Evolutionary conservation across 495 filamentous ascomycete genomes (phyloP).

Genomic region (Tirmania nivea): DNA sequence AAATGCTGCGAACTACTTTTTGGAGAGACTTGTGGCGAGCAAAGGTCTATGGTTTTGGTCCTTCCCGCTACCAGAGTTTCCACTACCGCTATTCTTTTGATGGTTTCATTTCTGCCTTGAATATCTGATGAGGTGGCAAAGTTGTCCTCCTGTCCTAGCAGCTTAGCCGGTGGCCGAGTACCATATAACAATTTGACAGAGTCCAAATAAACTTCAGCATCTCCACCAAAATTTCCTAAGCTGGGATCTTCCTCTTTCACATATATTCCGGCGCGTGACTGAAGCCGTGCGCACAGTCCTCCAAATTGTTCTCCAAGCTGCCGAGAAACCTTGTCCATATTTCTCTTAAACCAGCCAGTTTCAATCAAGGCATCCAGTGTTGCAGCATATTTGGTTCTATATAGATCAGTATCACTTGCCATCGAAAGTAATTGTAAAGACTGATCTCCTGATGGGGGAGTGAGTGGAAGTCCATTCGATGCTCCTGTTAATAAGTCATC

Average conservation of each 20-base stretch:
- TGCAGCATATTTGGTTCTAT: slow-evolving; percentile 10
- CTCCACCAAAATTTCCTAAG: slow-evolving; percentile 10
- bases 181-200: slow-evolving; percentile 18
- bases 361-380: slow-evolving; percentile 13
- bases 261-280: slow-evolving; percentile 15
- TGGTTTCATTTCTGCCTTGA: slow-evolving; percentile 1
- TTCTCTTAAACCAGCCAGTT: slow-evolving; percentile 14
- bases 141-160: slow-evolving; percentile 1
- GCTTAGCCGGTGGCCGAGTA: slow-evolving; percentile 10
- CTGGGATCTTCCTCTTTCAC: slow-evolving; percentile 15
- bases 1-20: too few species aligned
- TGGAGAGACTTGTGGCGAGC: not conserved
- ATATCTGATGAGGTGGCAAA: not conserved
- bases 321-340: slow-evolving; percentile 6
- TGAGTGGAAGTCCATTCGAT: slow-evolving; percentile 14
- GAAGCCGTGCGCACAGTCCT: slow-evolving; percentile 12
- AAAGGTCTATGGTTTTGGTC: slow-evolving; percentile 3
- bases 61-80: slow-evolving; percentile 13
- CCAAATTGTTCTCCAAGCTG: slow-evolving; percentile 15
- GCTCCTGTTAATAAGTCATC: slow-evolving; percentile 17
- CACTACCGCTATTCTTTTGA: slow-evolving; percentile 14
- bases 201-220: slow-evolving; percentile 15
- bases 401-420: not conserved
- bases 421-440: not conserved
- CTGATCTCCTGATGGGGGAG: slow-evolving; percentile 16